These are phyloP conservation scores for Saccharomyces pastorianus DNA, from an alignment of 1,139 yeast genomes.

Conservation along the genomic window DNA sequence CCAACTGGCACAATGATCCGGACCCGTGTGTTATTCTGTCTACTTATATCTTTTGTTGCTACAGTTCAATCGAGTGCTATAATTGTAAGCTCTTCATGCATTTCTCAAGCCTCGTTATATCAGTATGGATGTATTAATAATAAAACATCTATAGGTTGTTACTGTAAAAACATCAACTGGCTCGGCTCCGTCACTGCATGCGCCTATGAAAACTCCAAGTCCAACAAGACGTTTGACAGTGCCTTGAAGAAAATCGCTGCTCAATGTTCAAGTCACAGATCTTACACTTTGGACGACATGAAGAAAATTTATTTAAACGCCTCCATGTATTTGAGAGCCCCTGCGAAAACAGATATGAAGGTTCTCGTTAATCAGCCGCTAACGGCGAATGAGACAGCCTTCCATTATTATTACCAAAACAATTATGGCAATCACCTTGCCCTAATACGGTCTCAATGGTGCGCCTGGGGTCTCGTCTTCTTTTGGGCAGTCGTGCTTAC, in stretches of 20 bases:
- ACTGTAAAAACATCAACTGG: conserved; percentile 36
- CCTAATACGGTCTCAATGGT: conserved; percentile 34
- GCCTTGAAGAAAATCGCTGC: conserved; percentile 33
- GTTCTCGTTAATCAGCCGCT: conserved; percentile 28
- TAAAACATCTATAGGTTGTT: conserved; percentile 29
- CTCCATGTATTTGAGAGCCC: conserved; percentile 26
- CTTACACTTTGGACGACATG: conserved; percentile 31
- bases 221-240: conserved; percentile 28
- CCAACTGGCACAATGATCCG: background rate
- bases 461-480: conserved; percentile 37
- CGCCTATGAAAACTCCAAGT: conserved; percentile 26
- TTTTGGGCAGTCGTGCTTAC: conserved; percentile 35
- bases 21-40: background rate
- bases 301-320: conserved; percentile 31
- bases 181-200: conserved; percentile 36
- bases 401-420: conserved; percentile 28
- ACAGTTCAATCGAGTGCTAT: conserved; percentile 31
- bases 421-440: conserved; percentile 31
- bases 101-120: conserved; percentile 32
- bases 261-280: conserved; percentile 32
- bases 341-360: conserved; percentile 20
- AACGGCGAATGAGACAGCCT: conserved; percentile 28
- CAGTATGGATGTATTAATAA: conserved; percentile 37
- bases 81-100: conserved; percentile 33
- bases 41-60: conserved; percentile 6